Evolutionary conservation across 495 filamentous ascomycete genomes (phyloP).

Genomic region (Penicillium ucsense): DNA sequence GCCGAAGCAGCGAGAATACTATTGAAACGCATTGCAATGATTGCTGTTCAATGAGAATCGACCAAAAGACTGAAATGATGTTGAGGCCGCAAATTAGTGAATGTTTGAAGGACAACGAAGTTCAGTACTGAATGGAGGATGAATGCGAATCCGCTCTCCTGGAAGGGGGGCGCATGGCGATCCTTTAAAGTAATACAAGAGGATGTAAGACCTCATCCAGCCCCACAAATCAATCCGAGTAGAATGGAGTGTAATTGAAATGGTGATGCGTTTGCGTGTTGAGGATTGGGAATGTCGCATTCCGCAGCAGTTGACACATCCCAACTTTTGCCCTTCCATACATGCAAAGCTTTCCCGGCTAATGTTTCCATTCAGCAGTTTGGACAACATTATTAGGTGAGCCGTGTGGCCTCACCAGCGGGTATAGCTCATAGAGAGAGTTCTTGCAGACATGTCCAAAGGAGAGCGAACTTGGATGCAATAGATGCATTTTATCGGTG

Average conservation of each 20-base stretch:
- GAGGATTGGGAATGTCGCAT: slow-evolving; percentile 18
- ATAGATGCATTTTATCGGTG: too few species aligned
- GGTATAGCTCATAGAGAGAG: too few species aligned
- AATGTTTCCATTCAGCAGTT: neutral
- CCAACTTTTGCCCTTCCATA: neutral
- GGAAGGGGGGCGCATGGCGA: slow-evolving; percentile 13
- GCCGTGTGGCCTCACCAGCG: too few species aligned
- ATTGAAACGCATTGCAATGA: slow-evolving; percentile 14
- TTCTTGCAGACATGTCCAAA: too few species aligned
- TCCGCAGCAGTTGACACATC: slow-evolving; percentile 7
- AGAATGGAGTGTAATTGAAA: slow-evolving; percentile 9
- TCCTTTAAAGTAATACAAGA: slow-evolving; percentile 11
- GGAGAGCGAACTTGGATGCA: too few species aligned
- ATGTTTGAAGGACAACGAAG: neutral
- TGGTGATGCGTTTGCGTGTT: slow-evolving; percentile 5
- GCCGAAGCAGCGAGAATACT: slow-evolving; percentile 26
- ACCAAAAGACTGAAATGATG: neutral
- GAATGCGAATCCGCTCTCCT: neutral
- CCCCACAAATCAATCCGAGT: slow-evolving; percentile 6
- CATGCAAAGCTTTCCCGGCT: neutral
- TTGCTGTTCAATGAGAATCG: neutral
- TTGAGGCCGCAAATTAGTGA: slow-evolving; percentile 1
- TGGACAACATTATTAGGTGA: too few species aligned
- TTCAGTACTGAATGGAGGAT: neutral
- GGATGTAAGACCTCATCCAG: neutral